Base-by-base conservation (phyloP, 2,329 filamentous ascomycete species). In the Colletotrichum neosansevieriae region DNA sequence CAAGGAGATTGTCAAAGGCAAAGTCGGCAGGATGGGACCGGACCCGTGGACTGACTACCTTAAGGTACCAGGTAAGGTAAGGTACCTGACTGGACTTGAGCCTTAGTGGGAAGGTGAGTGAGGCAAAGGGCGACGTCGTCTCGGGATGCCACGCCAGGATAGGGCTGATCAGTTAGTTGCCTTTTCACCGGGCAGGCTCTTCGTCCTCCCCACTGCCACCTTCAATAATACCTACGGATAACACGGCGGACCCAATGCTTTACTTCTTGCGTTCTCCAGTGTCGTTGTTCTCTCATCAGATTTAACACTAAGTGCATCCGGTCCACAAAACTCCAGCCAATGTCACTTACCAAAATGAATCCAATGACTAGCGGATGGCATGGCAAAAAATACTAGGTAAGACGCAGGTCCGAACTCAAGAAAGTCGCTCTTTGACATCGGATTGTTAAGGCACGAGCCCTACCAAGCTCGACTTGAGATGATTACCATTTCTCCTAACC, bases 151-250 rank as follows among this genome's bases (percentile, higher is more conserved):
- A 63, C 59, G 51, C 64, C 51, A 63, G 59, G 64, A 67, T 67
- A 67, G 59, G 64, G 64, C 64, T 63, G 64, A 67, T 67, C 17
- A 63, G 45, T 63, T 67, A 63, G 45, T 63, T 67, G 19, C 51
- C 50, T 56, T 57, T 44, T 57, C 38, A 15, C 53, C 38, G 13
- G 38, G 29, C 29, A 29, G 29, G 17, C 53, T 19, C 24, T 57
- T 17, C 36, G 17, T 29, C 24, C 24, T 34, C 42, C 42, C 40
- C 56, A 58, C 42, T 34, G 38, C 21, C 3, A 5, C 21, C 32
- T 17, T 50, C 21, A 4, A 24, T 19, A 57, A 19, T 42, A n/a
- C n/a, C n/a, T n/a, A 47, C 42, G 56, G 56, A 51, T n/a, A 51
- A 24, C 21, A 51, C 29, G 6, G 34, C 29, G 36, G 36, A 7